A percentile compares a stretch with the other conserved stretches of the same genome.
Evolutionary conservation across 148 eudicot species (phyloP).

Genomic region (Agrostemma githago): DNA sequence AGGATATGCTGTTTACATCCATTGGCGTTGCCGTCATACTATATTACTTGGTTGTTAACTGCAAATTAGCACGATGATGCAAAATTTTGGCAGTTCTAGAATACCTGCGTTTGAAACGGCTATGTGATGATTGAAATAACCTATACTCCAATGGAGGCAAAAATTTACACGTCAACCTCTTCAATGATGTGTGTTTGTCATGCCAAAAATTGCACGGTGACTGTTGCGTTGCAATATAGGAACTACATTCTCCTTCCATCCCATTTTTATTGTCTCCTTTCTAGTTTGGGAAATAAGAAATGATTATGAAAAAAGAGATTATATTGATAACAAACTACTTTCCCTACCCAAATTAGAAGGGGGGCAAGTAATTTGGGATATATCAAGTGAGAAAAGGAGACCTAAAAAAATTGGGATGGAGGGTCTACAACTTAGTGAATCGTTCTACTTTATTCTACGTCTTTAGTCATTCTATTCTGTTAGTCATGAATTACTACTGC

Average conservation of each 20-base stretch:
- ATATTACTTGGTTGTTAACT: neutral
- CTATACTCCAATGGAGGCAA: neutral
- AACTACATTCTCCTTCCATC: neutral
- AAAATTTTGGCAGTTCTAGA: neutral
- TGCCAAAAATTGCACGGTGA: neutral
- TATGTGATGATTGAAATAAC: neutral
- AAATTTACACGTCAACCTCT: neutral
- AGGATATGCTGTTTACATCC: neutral
- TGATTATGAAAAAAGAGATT: too few relatives aligned
- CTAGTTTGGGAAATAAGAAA: too few relatives aligned
- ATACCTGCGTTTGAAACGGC: neutral
- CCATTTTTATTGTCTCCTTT: too few relatives aligned
- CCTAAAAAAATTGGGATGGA: too few relatives aligned
- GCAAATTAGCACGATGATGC: neutral
- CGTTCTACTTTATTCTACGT: neutral
- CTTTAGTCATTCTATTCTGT: neutral
- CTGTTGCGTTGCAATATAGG: neutral
- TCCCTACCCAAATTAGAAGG: too few relatives aligned
- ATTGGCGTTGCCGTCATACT: neutral
- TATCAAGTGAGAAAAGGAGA: too few relatives aligned
- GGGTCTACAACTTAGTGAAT: neutral
- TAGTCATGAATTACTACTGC: neutral
- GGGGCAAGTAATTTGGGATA: too few relatives aligned
- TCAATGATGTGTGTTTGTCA: neutral
- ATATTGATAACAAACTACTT: too few relatives aligned